Percentiles rank a stretch among this genome's conserved stretches.
phyloP scores from a whole-genome alignment of 2,329 filamentous ascomycete genomes.

The Calonectria montana region DNA sequence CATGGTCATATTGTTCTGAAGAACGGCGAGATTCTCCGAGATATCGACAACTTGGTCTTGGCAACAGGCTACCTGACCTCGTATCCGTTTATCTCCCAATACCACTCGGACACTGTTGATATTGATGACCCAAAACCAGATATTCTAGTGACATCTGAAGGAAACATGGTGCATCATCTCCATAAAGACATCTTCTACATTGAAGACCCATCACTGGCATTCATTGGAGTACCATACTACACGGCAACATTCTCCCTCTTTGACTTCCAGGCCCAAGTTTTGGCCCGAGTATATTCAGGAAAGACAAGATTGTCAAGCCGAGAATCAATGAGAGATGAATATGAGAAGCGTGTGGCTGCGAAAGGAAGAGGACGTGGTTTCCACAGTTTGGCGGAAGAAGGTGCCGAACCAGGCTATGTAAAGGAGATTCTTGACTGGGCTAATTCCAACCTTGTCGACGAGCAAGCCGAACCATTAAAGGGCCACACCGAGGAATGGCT shows the following conservation, averaged over 20 bases:
- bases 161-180: slow-evolving; percentile 72
- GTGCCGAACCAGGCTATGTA: slow-evolving; percentile 38
- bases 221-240: slow-evolving; percentile 74
- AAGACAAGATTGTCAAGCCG: slow-evolving; percentile 44
- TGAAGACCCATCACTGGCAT: slow-evolving; percentile 70
- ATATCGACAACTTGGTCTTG: slow-evolving; percentile 72
- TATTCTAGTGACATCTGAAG: slow-evolving; percentile 70
- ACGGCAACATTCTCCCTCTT: slow-evolving; percentile 76
- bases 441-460: slow-evolving; percentile 25
- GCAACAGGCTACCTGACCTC: slow-evolving; percentile 77
- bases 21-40: slow-evolving; percentile 62
- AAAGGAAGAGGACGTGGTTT: slow-evolving; percentile 39
- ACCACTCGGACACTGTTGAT: slow-evolving; percentile 52
- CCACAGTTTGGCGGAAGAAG: slow-evolving; percentile 38
- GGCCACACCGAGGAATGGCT: slow-evolving; percentile 34
- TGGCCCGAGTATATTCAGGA: slow-evolving; percentile 68
- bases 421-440: slow-evolving; percentile 37
- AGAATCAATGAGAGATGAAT: slow-evolving; percentile 32
- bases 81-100: slow-evolving; percentile 70
- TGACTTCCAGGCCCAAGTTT: slow-evolving; percentile 74
- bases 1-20: slow-evolving; percentile 63
- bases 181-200: slow-evolving; percentile 81
- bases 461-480: slow-evolving; percentile 14
- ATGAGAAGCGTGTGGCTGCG: slow-evolving; percentile 28
- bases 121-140: slow-evolving; percentile 61